Percentiles rank a stretch among this genome's conserved stretches.
phyloP scores from a whole-genome alignment of 768 basidiomycete genomes.

The Boletales sp. region DNA sequence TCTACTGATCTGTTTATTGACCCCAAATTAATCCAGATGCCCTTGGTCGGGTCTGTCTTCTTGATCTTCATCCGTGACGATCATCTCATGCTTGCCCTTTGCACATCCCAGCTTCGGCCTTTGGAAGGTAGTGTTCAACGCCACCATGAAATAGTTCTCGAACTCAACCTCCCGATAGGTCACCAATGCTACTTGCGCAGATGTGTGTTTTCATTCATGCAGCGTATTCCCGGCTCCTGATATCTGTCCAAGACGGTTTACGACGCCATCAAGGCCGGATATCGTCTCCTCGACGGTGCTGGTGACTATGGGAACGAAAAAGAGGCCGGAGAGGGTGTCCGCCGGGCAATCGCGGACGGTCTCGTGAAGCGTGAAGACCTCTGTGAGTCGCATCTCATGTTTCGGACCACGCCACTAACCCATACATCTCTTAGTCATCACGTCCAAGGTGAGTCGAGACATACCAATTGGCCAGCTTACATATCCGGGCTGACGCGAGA shows the following conservation, averaged over 20 bases:
- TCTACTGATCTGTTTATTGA: background rate
- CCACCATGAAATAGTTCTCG: background rate
- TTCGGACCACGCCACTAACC: background rate
- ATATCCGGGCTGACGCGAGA: slow-evolving; percentile 5
- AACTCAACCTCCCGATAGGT: slow-evolving; percentile 36
- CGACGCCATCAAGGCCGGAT: slow-evolving; percentile 80
- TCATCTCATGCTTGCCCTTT: background rate
- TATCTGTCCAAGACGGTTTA: slow-evolving; percentile 59
- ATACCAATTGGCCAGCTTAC: background rate
- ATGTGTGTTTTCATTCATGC: slow-evolving; percentile 36
- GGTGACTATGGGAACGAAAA: slow-evolving; percentile 90
- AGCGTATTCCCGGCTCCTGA: slow-evolving; percentile 1
- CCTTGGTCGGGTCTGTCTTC: slow-evolving; percentile 53
- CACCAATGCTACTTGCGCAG: slow-evolving; percentile 55
- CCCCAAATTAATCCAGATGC: slow-evolving; percentile 47
- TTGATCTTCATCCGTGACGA: background rate
- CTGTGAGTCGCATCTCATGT: slow-evolving; percentile 44
- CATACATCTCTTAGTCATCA: slow-evolving; percentile 53
- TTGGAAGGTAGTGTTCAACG: slow-evolving; percentile 52
- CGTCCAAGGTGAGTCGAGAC: slow-evolving; percentile 58
- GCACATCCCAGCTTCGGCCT: slow-evolving; percentile 52
- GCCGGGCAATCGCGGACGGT: slow-evolving; percentile 74
- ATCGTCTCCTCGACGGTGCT: slow-evolving; percentile 83
- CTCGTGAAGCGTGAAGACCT: slow-evolving; percentile 86
- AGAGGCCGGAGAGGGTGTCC: slow-evolving; percentile 76